Conservation (phyloP, 805 yeast species). For the Hanseniaspora hatyaiensis region DNA sequence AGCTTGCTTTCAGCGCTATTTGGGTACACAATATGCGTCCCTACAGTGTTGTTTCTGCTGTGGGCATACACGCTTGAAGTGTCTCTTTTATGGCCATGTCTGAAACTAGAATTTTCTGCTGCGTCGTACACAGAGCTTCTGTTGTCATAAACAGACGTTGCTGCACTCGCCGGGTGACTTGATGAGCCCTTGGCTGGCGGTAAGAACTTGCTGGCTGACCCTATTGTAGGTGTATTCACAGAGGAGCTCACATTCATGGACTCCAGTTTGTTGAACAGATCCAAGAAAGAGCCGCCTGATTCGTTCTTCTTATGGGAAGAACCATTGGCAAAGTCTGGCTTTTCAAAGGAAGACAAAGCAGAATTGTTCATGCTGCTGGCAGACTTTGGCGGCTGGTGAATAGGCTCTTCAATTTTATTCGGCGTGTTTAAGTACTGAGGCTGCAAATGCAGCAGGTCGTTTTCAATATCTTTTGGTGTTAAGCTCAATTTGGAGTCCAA, state of each 20-base stretch:
- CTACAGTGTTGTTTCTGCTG: slow-evolving; percentile 30
- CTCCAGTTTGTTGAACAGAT: slow-evolving; percentile 26
- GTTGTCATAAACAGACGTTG: slow-evolving; percentile 4
- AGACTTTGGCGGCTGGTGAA: slow-evolving; percentile 8
- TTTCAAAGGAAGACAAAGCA: not conserved
- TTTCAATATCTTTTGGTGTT: not conserved
- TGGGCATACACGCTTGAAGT: slow-evolving; percentile 41
- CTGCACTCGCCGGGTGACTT: slow-evolving; percentile 10
- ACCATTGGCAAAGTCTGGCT: not conserved
- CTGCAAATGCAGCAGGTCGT: not conserved
- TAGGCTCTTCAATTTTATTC: not conserved
- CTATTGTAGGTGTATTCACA: slow-evolving; percentile 3
- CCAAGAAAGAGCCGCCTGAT: slow-evolving; percentile 30
- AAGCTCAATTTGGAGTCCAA: not conserved
- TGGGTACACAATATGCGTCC: too few relatives aligned
- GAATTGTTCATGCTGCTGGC: not conserved
- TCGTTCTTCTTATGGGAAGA: slow-evolving; percentile 23
- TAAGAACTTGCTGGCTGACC: not conserved
- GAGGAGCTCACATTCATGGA: not conserved
- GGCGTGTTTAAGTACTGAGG: not conserved
- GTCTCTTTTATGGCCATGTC: slow-evolving; percentile 30
- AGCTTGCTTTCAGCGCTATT: too few relatives aligned
- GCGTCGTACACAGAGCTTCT: slow-evolving; percentile 7
- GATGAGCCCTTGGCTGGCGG: not conserved
- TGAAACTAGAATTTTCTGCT: not conserved